Evolutionary conservation across 805 yeast genomes (phyloP).

Genomic region (Yamadazyma insecticola): DNA sequence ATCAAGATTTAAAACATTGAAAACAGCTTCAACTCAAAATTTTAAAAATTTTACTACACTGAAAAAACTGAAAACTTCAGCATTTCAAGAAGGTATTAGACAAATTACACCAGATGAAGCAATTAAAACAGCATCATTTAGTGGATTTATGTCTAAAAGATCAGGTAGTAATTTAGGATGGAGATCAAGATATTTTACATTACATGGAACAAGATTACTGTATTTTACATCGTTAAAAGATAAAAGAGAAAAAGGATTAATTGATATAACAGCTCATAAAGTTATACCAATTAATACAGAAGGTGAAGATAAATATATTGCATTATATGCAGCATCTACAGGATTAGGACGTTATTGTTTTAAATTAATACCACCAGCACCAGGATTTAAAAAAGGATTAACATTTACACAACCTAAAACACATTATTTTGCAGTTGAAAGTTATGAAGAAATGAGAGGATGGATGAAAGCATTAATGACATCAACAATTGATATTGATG

Average conservation of each 20-base stretch:
- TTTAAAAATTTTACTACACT: slow-evolving; percentile 41
- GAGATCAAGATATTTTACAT: slow-evolving; percentile 80
- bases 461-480: slow-evolving; percentile 96
- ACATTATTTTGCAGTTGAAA: slow-evolving; percentile 93
- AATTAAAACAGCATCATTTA: slow-evolving; percentile 63
- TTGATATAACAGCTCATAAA: slow-evolving; percentile 92
- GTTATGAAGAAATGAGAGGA: slow-evolving; percentile 82
- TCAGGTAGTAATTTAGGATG: slow-evolving; percentile 78
- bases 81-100: slow-evolving; percentile 85
- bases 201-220: slow-evolving; percentile 90
- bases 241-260: slow-evolving; percentile 81
- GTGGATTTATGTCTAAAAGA: slow-evolving; percentile 96
- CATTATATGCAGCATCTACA: slow-evolving; percentile 86
- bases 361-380: slow-evolving; percentile 93
- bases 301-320: slow-evolving; percentile 66
- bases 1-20: slow-evolving; percentile 46
- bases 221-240: slow-evolving; percentile 79
- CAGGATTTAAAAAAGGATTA: slow-evolving; percentile 91
- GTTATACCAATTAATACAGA: slow-evolving; percentile 63
- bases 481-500: slow-evolving; percentile 95
- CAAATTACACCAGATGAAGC: slow-evolving; percentile 73
- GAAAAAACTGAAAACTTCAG: slow-evolving; percentile 66
- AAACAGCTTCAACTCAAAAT: slow-evolving; percentile 51
- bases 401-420: slow-evolving; percentile 95
- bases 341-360: slow-evolving; percentile 94